Evolutionary conservation across 2,329 filamentous ascomycete genomes (phyloP).

Genomic region (Colletotrichum cuscutae): DNA sequence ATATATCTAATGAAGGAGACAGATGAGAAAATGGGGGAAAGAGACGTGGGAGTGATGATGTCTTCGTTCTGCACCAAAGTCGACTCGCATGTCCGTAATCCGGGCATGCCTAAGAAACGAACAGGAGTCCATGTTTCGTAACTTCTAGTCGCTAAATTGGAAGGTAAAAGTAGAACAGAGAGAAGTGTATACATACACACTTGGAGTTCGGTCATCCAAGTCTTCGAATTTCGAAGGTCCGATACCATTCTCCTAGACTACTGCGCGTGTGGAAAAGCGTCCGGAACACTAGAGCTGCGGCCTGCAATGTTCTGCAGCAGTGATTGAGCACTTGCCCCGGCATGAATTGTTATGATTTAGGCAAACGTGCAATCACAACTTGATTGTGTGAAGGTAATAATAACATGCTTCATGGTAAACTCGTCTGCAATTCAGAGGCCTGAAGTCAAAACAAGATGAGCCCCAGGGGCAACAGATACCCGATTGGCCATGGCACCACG

Average conservation of each 20-base stretch:
- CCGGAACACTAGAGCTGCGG: neutral
- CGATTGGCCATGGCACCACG: neutral
- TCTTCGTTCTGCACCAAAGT: neutral
- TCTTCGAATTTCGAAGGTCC: neutral
- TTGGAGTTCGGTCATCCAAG: neutral
- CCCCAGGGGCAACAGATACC: neutral
- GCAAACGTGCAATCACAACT: neutral
- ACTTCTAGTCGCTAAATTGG: too few relatives aligned
- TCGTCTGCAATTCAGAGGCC: neutral
- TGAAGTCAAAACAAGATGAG: constrained; percentile 32
- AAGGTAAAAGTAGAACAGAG: neutral
- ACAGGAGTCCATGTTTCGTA: neutral
- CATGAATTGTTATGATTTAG: neutral
- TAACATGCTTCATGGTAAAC: neutral
- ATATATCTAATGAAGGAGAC: neutral
- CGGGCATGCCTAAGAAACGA: neutral
- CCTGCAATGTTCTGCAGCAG: neutral
- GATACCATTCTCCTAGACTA: neutral
- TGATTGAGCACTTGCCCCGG: neutral
- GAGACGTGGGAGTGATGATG: neutral
- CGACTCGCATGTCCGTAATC: neutral
- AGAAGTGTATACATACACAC: neutral
- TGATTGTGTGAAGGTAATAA: neutral
- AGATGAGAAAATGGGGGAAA: neutral
- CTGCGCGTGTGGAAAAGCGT: neutral